Base-by-base conservation (phyloP, 2,329 filamentous ascomycete genomes). In the Remersonia thermophila region DNA sequence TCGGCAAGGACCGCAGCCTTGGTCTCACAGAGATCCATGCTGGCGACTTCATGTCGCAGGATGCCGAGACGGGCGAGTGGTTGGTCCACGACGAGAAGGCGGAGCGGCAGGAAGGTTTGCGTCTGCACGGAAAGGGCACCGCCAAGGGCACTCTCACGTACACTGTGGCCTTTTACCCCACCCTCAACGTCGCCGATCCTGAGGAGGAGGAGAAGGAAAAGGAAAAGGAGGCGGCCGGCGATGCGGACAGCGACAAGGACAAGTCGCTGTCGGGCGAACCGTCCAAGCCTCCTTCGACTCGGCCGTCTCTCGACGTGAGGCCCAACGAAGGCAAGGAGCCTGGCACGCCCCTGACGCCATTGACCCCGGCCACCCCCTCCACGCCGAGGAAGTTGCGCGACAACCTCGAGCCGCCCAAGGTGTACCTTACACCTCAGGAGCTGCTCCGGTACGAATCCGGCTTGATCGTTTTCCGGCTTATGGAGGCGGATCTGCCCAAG, bases 401-500 rank as follows among this genome's bases (percentile, higher is more conserved):
- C 32, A 58, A 66, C 34, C 72, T 69, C 48, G 67, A 68, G 27
- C 66, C 77, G 11, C 81, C 84, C 18, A 93, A 93, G 63, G 66
- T 95, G 44, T 77, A 69, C 37, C 72, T 98, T 33, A 77, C 71
- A 4, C 74, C 77, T 1, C 80, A 95, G 42, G 83, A 96, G 54
- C 69, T 98, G 14, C 62, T 80, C 48, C 77, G 82, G 53, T 80
- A 95, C 54, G 86, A 96, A 62, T 91, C 83, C 38, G 91, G 91
- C 45, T 71, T 98, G 38, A 69, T 98, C 44, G 83, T 98, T 37
- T 96, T 98, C 71, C 89, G 87, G 54, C 73, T 98, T 39, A 75
- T 95, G 55, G 87, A 96, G 43, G 86, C 80, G 16, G 81, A 95
- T 37, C 71, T 98, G 54, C 73, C 83, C 1, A 76, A 82, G 45